Evolutionary conservation across 179 eudicot genomes (phyloP).

Genomic region (Vitellaria paradoxa): DNA sequence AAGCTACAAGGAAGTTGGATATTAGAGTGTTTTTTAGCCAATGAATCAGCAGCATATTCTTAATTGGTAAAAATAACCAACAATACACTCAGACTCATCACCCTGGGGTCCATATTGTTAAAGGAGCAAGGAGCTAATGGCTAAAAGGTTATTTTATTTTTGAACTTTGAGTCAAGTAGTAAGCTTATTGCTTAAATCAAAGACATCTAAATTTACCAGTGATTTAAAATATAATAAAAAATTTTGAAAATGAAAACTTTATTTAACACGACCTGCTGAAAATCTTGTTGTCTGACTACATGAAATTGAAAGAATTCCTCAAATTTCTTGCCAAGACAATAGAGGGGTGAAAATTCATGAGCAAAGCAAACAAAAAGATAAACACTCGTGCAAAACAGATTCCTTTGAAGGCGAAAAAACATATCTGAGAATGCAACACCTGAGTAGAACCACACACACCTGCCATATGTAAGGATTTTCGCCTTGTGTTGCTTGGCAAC

Average conservation of each 20-base stretch:
- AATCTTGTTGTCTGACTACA: too few relatives aligned
- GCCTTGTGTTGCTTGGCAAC: conserved; percentile 95
- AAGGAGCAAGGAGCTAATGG: background rate
- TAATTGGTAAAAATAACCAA: background rate
- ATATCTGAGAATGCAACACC: background rate
- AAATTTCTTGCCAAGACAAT: background rate
- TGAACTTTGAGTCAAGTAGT: background rate
- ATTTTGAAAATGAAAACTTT: background rate
- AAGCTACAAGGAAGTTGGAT: background rate
- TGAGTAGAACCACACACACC: conserved; percentile 34
- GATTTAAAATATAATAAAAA: background rate
- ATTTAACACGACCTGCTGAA: background rate
- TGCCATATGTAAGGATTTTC: conserved; percentile 98
- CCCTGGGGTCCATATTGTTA: background rate
- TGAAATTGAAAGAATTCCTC: too few relatives aligned
- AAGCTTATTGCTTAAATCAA: background rate
- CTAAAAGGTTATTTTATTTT: background rate
- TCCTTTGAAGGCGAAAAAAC: background rate
- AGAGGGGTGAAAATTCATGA: background rate
- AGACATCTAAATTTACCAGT: background rate
- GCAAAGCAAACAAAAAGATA: background rate
- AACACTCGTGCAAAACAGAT: background rate
- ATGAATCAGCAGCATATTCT: background rate
- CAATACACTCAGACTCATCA: background rate
- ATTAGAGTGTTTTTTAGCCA: background rate